Evolutionary conservation across 2,329 filamentous ascomycete species (phyloP), one percentile per base, ranked within the genome.

Genomic region (Ascochyta fabae): DNA sequence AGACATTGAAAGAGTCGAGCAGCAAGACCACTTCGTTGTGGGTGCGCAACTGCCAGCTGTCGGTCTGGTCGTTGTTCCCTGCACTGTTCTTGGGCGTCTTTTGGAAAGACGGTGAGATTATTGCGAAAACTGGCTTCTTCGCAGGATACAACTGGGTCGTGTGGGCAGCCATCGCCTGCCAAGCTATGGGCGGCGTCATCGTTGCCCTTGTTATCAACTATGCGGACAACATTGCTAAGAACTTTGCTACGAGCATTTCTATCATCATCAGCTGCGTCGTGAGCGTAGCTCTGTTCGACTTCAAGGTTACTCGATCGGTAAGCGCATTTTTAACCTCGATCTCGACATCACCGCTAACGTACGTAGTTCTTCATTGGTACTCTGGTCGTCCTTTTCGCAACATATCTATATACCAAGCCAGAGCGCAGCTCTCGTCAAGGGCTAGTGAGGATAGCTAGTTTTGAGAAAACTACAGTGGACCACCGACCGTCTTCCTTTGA

Each of bases 21-120:
- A 60, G 84, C 2, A 84, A 87, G 43, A 88, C 87, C 10, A 88
- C 88, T 6, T 94, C 91, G 0, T 83, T 98, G 13, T 99, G 95
- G 95, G 88, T 95, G 39, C 88, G 95, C 59, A 99, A 98, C 73
- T 89, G 97, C 42, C 95, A 99, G 75, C 81, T 99, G 23, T 93
- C 92, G 0, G 91, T 97, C 71, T 99, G 96, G 79, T 96, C 93
- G 1, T 81, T 98, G 1, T 94, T 97, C 67, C 92, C 94, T 0
- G 90, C 93, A 0, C 81, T 97, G 0, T 86, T 98, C 53, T 83
- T 96, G 48, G 95, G 94, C 1, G 88, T 98, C 6, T 78, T 96
- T 3, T 90, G 91, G 78, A 90, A 92, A 61, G 95, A 99, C 64
- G 95, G 94, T 24, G 86, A 88, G 58, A 88, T 90, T 36, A 92